These are phyloP conservation scores for Chenopodium quinoa DNA, from an alignment of 148 eudicot species.

Conservation along the genomic window DNA sequence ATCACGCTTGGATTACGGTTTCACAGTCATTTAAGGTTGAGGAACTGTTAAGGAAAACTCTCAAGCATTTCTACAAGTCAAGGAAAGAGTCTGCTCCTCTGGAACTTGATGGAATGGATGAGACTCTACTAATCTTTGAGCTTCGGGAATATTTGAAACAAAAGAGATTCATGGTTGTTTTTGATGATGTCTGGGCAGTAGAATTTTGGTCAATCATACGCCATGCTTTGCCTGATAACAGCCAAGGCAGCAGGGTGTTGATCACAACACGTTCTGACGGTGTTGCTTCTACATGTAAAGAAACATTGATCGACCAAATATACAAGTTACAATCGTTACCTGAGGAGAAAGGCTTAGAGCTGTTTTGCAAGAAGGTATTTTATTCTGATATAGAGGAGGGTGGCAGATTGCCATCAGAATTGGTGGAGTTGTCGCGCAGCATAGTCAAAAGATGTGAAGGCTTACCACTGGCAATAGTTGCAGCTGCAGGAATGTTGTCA, in stretches of 20 bases:
- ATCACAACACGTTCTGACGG: constrained; percentile 10
- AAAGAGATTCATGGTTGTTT: constrained; percentile 15
- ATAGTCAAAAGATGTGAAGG: constrained; percentile 10
- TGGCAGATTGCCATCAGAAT: background rate
- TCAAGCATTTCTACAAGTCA: constrained; percentile 9
- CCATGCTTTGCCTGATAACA: constrained; percentile 6
- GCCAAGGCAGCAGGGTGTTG: constrained; percentile 7
- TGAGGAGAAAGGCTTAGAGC: background rate
- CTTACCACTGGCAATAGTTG: constrained; percentile 19
- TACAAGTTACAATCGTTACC: constrained; percentile 10
- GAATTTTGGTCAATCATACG: background rate
- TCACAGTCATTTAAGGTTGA: constrained; percentile 5
- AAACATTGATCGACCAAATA: background rate
- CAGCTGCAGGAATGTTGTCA: constrained; percentile 10
- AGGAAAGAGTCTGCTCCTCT: constrained; percentile 8
- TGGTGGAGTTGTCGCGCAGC: background rate
- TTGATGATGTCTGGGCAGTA: constrained; percentile 17
- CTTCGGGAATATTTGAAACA: constrained; percentile 6
- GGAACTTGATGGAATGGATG: background rate
- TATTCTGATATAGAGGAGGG: too few relatives aligned
- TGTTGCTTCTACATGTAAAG: constrained; percentile 6
- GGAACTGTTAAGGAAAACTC: background rate
- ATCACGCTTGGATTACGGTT: constrained; percentile 10
- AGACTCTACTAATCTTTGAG: background rate
- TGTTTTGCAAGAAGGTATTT: constrained; percentile 8